These are phyloP conservation scores for Salix arbutifolia DNA, from an alignment of 345 rosid species.

Conservation along the genomic window DNA sequence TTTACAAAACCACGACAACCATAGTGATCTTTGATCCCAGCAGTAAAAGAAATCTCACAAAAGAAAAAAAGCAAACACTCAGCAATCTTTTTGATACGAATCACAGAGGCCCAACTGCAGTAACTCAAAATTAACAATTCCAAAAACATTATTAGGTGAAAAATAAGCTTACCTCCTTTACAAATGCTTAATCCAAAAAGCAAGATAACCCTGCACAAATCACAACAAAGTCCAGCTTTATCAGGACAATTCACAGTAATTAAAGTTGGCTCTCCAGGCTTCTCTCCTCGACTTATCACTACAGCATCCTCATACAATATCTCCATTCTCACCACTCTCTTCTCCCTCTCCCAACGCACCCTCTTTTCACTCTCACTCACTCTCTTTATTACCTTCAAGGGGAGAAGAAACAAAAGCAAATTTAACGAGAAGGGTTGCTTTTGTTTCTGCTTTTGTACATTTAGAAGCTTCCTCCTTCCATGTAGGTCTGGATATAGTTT, in stretches of 20 bases:
- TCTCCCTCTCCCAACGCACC: background rate
- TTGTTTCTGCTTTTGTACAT: background rate
- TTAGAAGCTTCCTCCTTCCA: too few relatives aligned
- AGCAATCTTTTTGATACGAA: background rate
- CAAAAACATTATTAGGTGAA: background rate
- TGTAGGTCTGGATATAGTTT: background rate
- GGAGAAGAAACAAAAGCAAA: too few relatives aligned
- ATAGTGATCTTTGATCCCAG: background rate
- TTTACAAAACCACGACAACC: background rate
- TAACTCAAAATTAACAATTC: too few relatives aligned
- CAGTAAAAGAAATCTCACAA: too few relatives aligned
- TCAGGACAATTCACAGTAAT: slow-evolving; percentile 68
- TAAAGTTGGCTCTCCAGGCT: slow-evolving; percentile 38
- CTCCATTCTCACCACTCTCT: slow-evolving; percentile 38
- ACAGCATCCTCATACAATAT: slow-evolving; percentile 51
- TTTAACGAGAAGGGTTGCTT: too few relatives aligned
- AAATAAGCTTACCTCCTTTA: slow-evolving; percentile 49
- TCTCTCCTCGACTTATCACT: slow-evolving; percentile 41
- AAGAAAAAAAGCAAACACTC: background rate
- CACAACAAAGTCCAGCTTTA: slow-evolving; percentile 68
- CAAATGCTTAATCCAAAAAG: slow-evolving; percentile 55
- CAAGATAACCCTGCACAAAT: slow-evolving; percentile 57
- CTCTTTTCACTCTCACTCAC: background rate
- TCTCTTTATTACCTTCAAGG: too few relatives aligned
- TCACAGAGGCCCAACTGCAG: background rate